These are phyloP conservation scores for Cercospora sojina DNA, from an alignment of 2,329 filamentous ascomycete genomes.

Conservation along the genomic window DNA sequence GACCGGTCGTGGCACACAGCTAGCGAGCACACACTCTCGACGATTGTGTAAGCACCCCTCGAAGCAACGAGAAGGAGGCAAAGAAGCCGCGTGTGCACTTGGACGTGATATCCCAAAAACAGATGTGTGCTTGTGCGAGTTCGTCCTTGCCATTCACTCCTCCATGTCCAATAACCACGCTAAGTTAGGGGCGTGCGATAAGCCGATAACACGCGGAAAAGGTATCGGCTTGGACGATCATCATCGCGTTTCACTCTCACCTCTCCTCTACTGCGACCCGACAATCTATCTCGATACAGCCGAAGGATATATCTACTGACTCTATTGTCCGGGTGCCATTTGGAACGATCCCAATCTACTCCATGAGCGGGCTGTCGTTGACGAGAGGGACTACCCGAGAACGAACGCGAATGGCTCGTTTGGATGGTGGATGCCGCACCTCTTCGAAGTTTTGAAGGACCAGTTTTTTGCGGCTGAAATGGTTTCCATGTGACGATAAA, in stretches of 20 bases:
- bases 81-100: neutral
- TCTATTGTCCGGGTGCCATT: neutral
- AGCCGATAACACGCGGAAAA: neutral
- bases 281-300: no score
- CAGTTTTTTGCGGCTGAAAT: neutral
- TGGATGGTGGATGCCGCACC: neutral
- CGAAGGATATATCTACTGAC: neutral
- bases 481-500: neutral
- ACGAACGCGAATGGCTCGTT: neutral
- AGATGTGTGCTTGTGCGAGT: neutral
- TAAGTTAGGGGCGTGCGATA: neutral
- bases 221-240: neutral
- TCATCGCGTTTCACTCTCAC: neutral
- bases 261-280: neutral
- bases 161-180: neutral
- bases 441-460: neutral
- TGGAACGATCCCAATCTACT: neutral
- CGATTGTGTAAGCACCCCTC: neutral
- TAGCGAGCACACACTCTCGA: neutral
- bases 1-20: neutral
- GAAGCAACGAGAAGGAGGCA: slow-evolving; percentile 9
- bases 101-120: neutral
- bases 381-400: neutral
- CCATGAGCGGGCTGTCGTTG: neutral
- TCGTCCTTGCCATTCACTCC: neutral